phyloP scores from a whole-genome alignment of 106 monocot species.

The Agapanthus africanus region DNA sequence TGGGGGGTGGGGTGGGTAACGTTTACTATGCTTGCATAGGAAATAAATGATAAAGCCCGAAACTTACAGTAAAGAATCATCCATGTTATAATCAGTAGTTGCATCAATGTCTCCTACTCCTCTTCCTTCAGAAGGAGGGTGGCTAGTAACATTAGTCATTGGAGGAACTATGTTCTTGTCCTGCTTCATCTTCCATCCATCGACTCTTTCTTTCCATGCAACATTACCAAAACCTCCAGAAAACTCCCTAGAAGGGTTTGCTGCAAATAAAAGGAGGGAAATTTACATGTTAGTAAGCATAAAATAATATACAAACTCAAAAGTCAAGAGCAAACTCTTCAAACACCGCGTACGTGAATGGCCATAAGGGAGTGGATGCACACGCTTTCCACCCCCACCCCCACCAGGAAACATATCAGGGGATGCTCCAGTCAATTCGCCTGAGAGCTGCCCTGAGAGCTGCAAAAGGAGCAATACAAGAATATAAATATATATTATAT shows the following conservation, averaged over 20 bases:
- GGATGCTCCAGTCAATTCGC: conserved; percentile 60
- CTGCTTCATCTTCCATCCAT: conserved; percentile 92
- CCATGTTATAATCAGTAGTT: conserved; percentile 86
- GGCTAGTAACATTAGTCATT: conserved; percentile 67
- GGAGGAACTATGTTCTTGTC: conserved; percentile 50
- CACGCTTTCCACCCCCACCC: conserved; percentile 52
- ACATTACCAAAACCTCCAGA: conserved; percentile 76
- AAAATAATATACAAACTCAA: not conserved
- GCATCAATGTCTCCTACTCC: conserved; percentile 64
- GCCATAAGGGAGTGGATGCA: conserved; percentile 46
- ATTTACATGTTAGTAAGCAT: not conserved
- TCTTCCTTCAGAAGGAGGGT: conserved; percentile 77
- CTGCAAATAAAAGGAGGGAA: conserved; percentile 14
- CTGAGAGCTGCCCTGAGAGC: conserved; percentile 54
- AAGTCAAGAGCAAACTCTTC: not conserved
- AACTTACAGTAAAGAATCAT: conserved; percentile 80
- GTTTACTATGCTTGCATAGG: not conserved
- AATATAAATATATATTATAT: not conserved
- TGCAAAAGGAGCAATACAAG: not conserved
- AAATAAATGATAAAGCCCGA: not conserved
- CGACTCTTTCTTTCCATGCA: conserved; percentile 94
- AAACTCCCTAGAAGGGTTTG: conserved; percentile 55
- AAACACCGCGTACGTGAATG: conserved; percentile 36
- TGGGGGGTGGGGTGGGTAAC: not conserved
- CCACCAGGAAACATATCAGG: conserved; percentile 65